These are phyloP conservation scores for Colletotrichum simmondsii DNA, from an alignment of 2,329 filamentous ascomycete genomes.

Conservation along the genomic window DNA sequence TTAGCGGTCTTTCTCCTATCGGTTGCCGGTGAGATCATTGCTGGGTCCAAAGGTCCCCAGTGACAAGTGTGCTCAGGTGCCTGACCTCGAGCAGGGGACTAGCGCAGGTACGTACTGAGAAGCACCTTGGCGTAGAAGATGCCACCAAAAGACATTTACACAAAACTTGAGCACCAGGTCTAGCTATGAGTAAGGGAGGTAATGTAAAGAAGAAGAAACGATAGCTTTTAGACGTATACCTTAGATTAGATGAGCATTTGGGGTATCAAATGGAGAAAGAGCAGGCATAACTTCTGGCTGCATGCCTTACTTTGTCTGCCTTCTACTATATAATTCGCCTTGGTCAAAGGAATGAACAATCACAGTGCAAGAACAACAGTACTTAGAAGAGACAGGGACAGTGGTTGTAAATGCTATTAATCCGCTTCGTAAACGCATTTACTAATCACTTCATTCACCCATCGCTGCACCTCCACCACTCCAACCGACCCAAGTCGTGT, in stretches of 20 bases:
- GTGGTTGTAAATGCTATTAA: constrained; percentile 26
- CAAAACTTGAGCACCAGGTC: not conserved
- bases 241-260: no score
- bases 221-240: no score
- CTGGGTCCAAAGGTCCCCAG: not conserved
- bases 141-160: not conserved
- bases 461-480: not conserved
- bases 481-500: not conserved
- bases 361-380: not conserved
- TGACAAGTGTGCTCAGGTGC: not conserved
- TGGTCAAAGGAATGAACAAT: not conserved
- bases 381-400: not conserved
- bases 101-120: constrained; percentile 5
- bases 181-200: no score
- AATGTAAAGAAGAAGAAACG: no score
- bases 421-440: constrained; percentile 28
- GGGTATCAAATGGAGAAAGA: no score
- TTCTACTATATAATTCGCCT: not conserved
- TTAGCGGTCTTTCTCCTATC: constrained; percentile 18
- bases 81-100: not conserved
- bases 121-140: no score
- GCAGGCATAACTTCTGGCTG: not conserved
- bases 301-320: not conserved
- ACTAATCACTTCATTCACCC: not conserved
- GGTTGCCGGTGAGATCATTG: constrained; percentile 33